phyloP scores from a whole-genome alignment of 116 monocot species.

The Cymodocea nodosa region DNA sequence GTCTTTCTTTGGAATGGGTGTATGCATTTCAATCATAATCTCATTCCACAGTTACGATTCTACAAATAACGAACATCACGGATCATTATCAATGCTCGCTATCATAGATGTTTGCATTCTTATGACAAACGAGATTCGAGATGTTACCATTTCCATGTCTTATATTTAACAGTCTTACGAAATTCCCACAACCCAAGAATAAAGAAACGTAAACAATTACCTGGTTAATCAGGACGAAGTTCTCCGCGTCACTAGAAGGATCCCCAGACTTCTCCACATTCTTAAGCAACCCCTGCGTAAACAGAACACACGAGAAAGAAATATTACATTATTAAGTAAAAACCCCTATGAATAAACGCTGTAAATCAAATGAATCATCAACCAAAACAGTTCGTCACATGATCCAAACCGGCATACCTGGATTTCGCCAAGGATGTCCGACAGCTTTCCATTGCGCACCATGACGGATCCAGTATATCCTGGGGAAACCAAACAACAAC shows the following conservation, averaged over 20 bases:
- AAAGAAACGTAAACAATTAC: conserved; percentile 12
- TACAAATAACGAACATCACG: too few species aligned
- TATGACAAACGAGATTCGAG: too few species aligned
- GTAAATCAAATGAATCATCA: not conserved
- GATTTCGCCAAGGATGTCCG: conserved; percentile 55
- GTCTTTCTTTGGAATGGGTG: too few species aligned
- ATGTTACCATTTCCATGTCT: too few species aligned
- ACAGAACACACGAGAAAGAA: conserved; percentile 3
- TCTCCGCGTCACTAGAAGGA: conserved; percentile 27
- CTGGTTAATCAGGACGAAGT: conserved; percentile 41
- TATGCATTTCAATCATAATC: too few species aligned
- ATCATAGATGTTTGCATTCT: too few species aligned
- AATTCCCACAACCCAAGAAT: not conserved
- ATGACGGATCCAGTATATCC: conserved; percentile 54
- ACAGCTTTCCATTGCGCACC: conserved; percentile 48
- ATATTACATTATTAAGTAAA: not conserved
- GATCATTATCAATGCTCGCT: too few species aligned
- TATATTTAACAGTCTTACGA: too few species aligned
- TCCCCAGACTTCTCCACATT: conserved; percentile 29
- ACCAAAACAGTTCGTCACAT: not conserved
- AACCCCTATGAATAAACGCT: not conserved
- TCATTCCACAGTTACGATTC: too few species aligned
- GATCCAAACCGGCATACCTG: conserved; percentile 28
- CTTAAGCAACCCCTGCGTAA: conserved; percentile 32
- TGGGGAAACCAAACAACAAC: conserved; percentile 7